Percentiles rank a stretch among this genome's conserved stretches.
Evolutionary conservation across 2,329 filamentous ascomycete genomes (phyloP).

Genomic region (Conoideocrella luteorostrata): DNA sequence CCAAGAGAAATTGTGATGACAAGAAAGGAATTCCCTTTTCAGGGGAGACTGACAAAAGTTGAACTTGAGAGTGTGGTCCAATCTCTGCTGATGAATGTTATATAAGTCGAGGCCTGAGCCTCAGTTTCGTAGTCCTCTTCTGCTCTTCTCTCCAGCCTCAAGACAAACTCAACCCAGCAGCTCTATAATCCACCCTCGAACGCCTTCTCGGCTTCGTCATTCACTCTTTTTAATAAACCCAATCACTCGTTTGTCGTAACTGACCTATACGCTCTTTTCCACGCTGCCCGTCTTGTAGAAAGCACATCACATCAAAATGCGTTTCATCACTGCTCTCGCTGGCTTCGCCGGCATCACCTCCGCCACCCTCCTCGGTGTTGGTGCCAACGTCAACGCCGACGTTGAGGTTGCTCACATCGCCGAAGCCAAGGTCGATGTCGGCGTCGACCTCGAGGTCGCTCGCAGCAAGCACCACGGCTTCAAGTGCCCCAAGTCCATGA

Average conservation of each 20-base stretch:
- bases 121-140: not conserved
- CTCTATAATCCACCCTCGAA: conserved; percentile 5
- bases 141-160: not conserved
- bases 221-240: conserved; percentile 3
- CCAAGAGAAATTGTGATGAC: too few species aligned
- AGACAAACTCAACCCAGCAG: not conserved
- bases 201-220: conserved; percentile 5
- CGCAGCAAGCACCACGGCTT: conserved; percentile 17
- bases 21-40: too few species aligned
- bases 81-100: too few species aligned
- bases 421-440: conserved; percentile 6
- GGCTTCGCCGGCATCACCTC: conserved; percentile 17
- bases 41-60: too few species aligned
- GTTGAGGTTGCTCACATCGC: conserved; percentile 10
- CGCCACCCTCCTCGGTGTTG: conserved; percentile 23
- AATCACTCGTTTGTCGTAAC: not conserved
- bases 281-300: not conserved
- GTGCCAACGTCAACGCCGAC: conserved; percentile 4
- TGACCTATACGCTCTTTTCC: not conserved
- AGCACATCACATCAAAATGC: conserved; percentile 19
- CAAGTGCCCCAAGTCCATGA: conserved; percentile 27
- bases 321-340: conserved; percentile 23
- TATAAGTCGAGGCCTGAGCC: conserved; percentile 1
- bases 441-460: conserved; percentile 13
- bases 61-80: too few species aligned